These are phyloP conservation scores for Keithomyces neogunnii DNA, from an alignment of 2,329 filamentous ascomycete genomes.

Conservation along the genomic window DNA sequence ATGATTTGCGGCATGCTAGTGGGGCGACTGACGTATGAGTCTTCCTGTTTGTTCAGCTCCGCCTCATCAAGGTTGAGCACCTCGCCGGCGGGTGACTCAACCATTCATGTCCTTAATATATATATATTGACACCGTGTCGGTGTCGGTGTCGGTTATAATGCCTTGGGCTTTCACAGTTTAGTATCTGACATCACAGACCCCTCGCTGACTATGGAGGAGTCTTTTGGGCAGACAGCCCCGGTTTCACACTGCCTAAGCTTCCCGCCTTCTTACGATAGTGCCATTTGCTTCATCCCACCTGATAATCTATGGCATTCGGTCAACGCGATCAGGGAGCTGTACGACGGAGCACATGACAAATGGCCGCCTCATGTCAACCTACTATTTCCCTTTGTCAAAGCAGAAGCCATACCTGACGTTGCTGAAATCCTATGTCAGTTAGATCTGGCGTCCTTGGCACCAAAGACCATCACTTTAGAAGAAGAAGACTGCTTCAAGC, in stretches of 20 bases:
- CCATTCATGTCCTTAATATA: too few relatives aligned
- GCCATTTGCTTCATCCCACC: constrained; percentile 54
- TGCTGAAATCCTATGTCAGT: constrained; percentile 18
- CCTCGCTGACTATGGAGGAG: too few relatives aligned
- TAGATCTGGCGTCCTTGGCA: constrained; percentile 6
- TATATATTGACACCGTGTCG: too few relatives aligned
- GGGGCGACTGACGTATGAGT: too few relatives aligned
- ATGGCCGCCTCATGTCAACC: constrained; percentile 61
- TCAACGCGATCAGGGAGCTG: constrained; percentile 48
- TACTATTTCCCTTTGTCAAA: constrained; percentile 57
- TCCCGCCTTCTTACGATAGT: constrained; percentile 35
- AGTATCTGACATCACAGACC: too few relatives aligned
- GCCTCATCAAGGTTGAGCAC: too few relatives aligned
- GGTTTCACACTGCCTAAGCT: neutral
- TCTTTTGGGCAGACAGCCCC: too few relatives aligned
- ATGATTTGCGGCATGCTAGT: too few relatives aligned
- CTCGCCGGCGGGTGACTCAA: too few relatives aligned
- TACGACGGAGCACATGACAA: constrained; percentile 53
- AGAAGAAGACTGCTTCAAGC: constrained; percentile 36
- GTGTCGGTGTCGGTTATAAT: too few relatives aligned
- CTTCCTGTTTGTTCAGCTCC: too few relatives aligned
- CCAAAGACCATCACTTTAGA: constrained; percentile 26
- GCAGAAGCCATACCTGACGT: constrained; percentile 36
- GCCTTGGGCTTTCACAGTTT: too few relatives aligned
- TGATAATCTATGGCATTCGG: constrained; percentile 31